phyloP scores from a whole-genome alignment of 2,329 filamentous ascomycete genomes.

The Sarocladiaceae sp. region DNA sequence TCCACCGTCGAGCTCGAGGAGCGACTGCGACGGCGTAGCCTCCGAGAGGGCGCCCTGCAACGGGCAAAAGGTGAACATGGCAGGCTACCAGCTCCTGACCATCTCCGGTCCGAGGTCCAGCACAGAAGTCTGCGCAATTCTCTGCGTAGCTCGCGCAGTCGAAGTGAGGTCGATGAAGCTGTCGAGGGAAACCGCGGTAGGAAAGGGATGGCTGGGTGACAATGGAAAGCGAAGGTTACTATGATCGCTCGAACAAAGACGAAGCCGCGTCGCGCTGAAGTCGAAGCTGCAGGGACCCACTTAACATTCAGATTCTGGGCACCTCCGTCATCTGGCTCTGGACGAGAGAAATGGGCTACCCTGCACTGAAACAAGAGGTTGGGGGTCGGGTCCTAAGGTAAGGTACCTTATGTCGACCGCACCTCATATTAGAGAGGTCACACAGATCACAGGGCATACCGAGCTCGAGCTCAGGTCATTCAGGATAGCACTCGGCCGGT shows the following conservation, averaged over 20 bases:
- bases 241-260: constrained; percentile 7
- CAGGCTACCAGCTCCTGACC: background rate
- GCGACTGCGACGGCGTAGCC: constrained; percentile 84
- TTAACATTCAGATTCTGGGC: too few relatives aligned
- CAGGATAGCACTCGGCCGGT: too few relatives aligned
- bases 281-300: too few relatives aligned
- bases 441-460: too few relatives aligned
- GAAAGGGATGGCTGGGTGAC: background rate
- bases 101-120: constrained; percentile 3
- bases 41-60: constrained; percentile 85
- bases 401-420: too few relatives aligned
- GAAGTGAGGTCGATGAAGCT: background rate
- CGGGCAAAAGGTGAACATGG: constrained; percentile 94
- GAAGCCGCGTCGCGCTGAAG: constrained; percentile 6
- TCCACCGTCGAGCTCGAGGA: constrained; percentile 91
- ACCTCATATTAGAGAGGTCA: too few relatives aligned
- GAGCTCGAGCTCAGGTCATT: too few relatives aligned
- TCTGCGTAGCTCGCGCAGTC: too few relatives aligned
- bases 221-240: background rate
- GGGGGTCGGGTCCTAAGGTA: too few relatives aligned
- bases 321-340: too few relatives aligned
- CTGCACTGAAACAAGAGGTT: too few relatives aligned
- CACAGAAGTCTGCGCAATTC: constrained; percentile 1
- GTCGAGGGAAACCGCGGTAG: background rate
- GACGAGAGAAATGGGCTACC: too few relatives aligned